Conservation (phyloP, 768 basidiomycete genomes). For the Lenzites betulinus region DNA sequence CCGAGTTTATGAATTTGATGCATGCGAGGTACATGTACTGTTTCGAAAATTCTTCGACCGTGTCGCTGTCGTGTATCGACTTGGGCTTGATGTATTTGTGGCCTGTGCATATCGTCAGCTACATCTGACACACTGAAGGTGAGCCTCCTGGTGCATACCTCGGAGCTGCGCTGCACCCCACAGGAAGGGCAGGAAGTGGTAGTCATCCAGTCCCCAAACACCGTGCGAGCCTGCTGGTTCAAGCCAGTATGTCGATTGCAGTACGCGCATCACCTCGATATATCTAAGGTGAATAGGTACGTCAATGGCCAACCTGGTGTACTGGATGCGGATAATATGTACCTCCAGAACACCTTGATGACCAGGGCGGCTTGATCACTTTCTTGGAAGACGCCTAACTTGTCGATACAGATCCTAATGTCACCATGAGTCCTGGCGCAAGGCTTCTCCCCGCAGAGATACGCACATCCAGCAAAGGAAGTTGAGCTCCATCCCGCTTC, state of each 20-base stretch:
- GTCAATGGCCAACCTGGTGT: not conserved
- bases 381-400: conserved; percentile 61
- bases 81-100: conserved; percentile 92
- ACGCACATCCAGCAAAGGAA: conserved; percentile 95
- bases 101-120: conserved; percentile 40
- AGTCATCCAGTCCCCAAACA: conserved; percentile 97
- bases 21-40: conserved; percentile 98
- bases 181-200: conserved; percentile 92
- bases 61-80: conserved; percentile 88
- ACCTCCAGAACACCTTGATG: conserved; percentile 89
- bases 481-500: conserved; percentile 99
- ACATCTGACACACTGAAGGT: not conserved
- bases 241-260: conserved; percentile 95
- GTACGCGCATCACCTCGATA: conserved; percentile 74
- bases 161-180: conserved; percentile 82
- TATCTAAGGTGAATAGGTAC: conserved; percentile 44
- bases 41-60: conserved; percentile 88
- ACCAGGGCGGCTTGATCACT: conserved; percentile 78
- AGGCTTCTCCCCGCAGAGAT: not conserved
- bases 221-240: conserved; percentile 99
- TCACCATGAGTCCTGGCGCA: not conserved
- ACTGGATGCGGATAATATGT: conserved; percentile 15
- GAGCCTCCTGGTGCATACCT: conserved; percentile 39
- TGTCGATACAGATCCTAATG: conserved; percentile 76
- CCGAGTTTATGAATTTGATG: conserved; percentile 94